Base-by-base conservation (phyloP, 2,329 filamentous ascomycete species). In the Ciborinia camelliae region DNA sequence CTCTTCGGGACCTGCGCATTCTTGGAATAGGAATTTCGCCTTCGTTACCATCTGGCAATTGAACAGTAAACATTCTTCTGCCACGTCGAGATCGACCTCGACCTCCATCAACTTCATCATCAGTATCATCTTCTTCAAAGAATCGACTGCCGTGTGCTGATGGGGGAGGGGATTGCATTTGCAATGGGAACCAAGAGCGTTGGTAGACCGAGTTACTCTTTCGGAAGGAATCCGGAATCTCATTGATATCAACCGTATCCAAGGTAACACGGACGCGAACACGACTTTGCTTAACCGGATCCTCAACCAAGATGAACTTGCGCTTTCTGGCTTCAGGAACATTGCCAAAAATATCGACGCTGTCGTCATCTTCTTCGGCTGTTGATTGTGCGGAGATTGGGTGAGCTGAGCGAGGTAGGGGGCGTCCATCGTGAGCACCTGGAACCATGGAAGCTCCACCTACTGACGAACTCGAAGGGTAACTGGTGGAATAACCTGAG, bases 251-350 rank as follows among this genome's bases (percentile, higher is more conserved):
- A 71, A 97, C 92, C 52, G 89, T 88, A 74, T 97, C 92, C n/a
- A 99, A 86, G 68, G 90, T 95, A 60, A 97, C 93, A 67, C 93
- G 90, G 53, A 98, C 93, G 20, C 94, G 88, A 1, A 97, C 88
- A 50, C 92, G 86, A 59, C 86, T 89, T 61, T 89, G 90, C 43
- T 91, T 89, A 68, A 92, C 90, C 61, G 86, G 88, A 76, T 98
- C 94, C 70, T 97, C 93, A 35, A 98, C 92, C 12, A 98, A 85
- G 71, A 98, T 97, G 77, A 98, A 98, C 78, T 97, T 98, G 75
- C 94, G 90, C 74, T 92, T 91, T 80, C 96, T 97, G 61, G 89
- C 88, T 73, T 95, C 92, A 1, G 93, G 92, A 61, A 97, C 84
- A 70, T 95, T 90, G 57, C 92, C 91, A 76, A 97, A 97, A 52